Conservation (phyloP, 192 early-diverging fungal genomes). For the Podochytrium sp. region DNA sequence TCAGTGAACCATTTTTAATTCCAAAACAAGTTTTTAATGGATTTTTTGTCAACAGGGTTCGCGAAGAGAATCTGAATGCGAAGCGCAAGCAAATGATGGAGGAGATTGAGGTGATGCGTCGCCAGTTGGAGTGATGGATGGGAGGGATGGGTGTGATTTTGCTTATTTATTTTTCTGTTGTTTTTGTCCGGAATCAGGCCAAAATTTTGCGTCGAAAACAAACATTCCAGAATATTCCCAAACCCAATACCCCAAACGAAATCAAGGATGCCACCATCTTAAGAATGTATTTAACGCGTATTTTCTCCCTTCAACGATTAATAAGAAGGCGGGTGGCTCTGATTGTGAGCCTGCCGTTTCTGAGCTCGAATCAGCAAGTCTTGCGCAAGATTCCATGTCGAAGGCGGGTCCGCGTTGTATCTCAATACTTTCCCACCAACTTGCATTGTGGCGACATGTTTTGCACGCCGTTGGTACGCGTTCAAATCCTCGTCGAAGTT, state of each 20-base stretch:
- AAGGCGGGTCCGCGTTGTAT: constrained; percentile 17
- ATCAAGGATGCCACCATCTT: not conserved
- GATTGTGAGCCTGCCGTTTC: not conserved
- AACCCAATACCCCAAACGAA: no score
- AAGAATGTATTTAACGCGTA: not conserved
- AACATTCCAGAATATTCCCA: not conserved
- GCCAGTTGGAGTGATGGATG: constrained; percentile 36
- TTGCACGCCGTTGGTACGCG: not conserved
- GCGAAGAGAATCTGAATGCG: constrained; percentile 53
- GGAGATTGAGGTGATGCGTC: constrained; percentile 54
- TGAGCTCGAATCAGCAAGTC: constrained; percentile 25
- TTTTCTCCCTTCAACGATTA: not conserved
- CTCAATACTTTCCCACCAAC: not conserved
- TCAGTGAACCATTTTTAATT: constrained; percentile 21
- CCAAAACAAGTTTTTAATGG: not conserved
- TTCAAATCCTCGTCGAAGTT: not conserved
- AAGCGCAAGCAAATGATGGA: constrained; percentile 61
- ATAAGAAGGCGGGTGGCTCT: no score
- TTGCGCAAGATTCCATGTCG: constrained; percentile 25
- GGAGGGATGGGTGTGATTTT: not conserved
- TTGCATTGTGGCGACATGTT: not conserved
- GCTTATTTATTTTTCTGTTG: not conserved
- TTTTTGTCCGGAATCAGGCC: not conserved
- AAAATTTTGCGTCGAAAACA: no score
- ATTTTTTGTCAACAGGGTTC: constrained; percentile 27